phyloP scores from a whole-genome alignment of 2,329 filamentous ascomycete genomes.

The Camillea tinctor region DNA sequence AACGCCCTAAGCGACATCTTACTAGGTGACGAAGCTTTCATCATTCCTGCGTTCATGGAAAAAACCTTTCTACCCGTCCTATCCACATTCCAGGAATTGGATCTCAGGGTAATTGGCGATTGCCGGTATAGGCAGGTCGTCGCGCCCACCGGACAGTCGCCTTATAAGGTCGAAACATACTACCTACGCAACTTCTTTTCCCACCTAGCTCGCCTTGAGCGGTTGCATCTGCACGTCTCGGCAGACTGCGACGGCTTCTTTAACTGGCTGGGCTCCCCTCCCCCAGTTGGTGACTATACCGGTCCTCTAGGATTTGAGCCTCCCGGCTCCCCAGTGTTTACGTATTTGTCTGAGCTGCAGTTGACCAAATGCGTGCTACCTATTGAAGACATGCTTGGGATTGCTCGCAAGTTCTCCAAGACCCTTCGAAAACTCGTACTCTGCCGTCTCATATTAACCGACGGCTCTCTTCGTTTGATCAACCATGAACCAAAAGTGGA shows the following conservation, averaged over 20 bases:
- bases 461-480: background rate
- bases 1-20: background rate
- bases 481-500: background rate
- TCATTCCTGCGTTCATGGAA: constrained; percentile 12
- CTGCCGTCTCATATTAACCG: background rate
- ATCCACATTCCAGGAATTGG: constrained; percentile 6
- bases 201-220: constrained; percentile 4
- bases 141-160: background rate
- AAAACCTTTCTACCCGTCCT: constrained; percentile 6
- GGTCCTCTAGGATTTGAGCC: constrained; percentile 2
- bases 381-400: background rate
- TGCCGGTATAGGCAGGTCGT: background rate
- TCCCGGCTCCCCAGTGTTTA: constrained; percentile 7
- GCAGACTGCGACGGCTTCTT: constrained; percentile 4
- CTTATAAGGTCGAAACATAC: constrained; percentile 1
- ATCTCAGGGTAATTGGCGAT: background rate
- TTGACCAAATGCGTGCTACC: background rate
- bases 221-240: background rate
- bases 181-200: constrained; percentile 12
- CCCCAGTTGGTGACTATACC: background rate
- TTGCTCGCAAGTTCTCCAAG: constrained; percentile 11
- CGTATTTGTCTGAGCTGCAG: constrained; percentile 6
- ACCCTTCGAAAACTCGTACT: constrained; percentile 10
- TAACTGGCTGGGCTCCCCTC: constrained; percentile 7
- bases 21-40: constrained; percentile 5